These are phyloP conservation scores for Marsdenia floribunda DNA, from an alignment of 257 asterid genomes.

Conservation along the genomic window DNA sequence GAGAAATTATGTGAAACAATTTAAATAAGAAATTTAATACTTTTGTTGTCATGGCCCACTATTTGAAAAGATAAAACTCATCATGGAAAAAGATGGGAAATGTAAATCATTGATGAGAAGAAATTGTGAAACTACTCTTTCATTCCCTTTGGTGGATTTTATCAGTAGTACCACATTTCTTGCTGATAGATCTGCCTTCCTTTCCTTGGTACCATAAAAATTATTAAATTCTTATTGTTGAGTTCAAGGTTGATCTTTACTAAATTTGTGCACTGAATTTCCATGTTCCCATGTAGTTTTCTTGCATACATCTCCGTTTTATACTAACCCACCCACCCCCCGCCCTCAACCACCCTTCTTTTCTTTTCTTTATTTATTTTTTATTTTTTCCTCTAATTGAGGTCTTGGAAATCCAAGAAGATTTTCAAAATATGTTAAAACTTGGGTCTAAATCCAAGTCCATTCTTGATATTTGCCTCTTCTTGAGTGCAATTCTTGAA, in stretches of 20 bases:
- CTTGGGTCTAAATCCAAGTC: conserved; percentile 12
- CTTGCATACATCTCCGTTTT: not conserved
- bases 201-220: not conserved
- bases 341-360: no score
- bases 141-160: not conserved
- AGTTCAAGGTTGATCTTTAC: conserved; percentile 7
- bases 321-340: no score
- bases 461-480: not conserved
- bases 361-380: no score
- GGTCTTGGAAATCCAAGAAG: not conserved
- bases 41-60: conserved; percentile 38
- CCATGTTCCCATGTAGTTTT: not conserved
- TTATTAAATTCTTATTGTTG: not conserved
- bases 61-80: conserved; percentile 49
- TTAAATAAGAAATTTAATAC: no score
- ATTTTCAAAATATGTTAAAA: conserved; percentile 4
- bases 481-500: conserved; percentile 1
- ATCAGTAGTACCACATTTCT: conserved; percentile 6
- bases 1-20: no score
- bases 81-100: conserved; percentile 25
- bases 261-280: not conserved
- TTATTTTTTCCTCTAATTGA: not conserved
- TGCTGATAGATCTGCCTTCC: not conserved
- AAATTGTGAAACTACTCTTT: not conserved
- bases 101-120: conserved; percentile 26